phyloP scores from a whole-genome alignment of 805 yeast genomes.

The Grigorovia humatica region DNA sequence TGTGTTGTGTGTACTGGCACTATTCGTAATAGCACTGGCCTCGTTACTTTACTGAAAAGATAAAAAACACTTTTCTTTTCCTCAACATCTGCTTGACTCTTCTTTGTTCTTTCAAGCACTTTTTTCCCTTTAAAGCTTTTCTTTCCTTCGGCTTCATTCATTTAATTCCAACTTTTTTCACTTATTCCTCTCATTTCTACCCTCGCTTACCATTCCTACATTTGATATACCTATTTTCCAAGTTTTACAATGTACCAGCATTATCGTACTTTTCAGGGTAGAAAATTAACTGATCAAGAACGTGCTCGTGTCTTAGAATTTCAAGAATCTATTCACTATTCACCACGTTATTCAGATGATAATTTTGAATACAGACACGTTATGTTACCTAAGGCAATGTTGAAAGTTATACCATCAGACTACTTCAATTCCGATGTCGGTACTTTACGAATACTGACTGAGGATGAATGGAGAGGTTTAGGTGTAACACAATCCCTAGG shows the following conservation, averaged over 20 bases:
- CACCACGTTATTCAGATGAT: conserved; percentile 86
- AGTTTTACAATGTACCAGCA: conserved; percentile 21
- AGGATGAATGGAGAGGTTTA: conserved; percentile 97
- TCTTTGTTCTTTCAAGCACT: too few relatives aligned
- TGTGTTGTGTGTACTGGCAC: too few relatives aligned
- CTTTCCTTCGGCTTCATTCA: too few relatives aligned
- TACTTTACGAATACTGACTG: conserved; percentile 77
- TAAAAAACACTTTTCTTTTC: too few relatives aligned
- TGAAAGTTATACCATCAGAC: conserved; percentile 87
- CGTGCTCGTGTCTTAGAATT: conserved; percentile 80
- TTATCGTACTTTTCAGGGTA: conserved; percentile 31
- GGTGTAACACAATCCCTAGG: conserved; percentile 97
- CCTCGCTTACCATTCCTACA: not conserved
- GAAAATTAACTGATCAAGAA: conserved; percentile 75
- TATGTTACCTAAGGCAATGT: conserved; percentile 91
- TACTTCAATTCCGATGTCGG: conserved; percentile 92
- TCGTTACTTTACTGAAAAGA: too few relatives aligned
- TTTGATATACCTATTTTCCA: too few relatives aligned
- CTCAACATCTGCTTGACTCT: too few relatives aligned
- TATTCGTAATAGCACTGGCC: too few relatives aligned
- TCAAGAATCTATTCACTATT: conserved; percentile 88
- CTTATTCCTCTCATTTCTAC: not conserved
- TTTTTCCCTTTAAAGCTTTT: too few relatives aligned
- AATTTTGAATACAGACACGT: conserved; percentile 91
- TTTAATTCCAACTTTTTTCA: too few relatives aligned